Percentiles rank a stretch among this genome's conserved stretches.
phyloP scores from a whole-genome alignment of 2,329 filamentous ascomycete species.

The Endothia cerciana region DNA sequence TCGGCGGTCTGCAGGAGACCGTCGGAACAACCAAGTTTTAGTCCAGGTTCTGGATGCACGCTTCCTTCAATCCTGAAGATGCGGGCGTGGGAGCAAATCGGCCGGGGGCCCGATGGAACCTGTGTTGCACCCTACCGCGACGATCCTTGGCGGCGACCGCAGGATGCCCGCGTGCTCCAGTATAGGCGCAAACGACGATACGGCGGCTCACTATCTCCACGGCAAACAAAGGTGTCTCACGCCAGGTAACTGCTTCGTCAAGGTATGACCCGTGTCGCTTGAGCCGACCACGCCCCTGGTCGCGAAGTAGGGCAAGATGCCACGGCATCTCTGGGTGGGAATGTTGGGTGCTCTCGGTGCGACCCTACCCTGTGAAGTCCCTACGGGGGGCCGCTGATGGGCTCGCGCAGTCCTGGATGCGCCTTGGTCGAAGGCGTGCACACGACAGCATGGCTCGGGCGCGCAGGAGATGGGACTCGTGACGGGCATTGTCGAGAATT shows the following conservation, averaged over 20 bases:
- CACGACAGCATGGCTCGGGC: too few species aligned
- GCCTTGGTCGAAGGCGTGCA: too few species aligned
- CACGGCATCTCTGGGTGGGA: background rate
- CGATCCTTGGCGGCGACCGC: background rate
- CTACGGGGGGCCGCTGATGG: too few species aligned
- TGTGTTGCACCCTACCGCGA: background rate
- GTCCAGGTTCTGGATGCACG: background rate
- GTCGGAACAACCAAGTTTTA: background rate
- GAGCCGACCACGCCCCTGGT: background rate
- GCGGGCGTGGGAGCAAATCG: background rate
- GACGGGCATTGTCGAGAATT: background rate
- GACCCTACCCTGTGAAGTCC: background rate
- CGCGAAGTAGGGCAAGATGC: background rate
- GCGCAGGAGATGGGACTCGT: too few species aligned
- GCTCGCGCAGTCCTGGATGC: too few species aligned
- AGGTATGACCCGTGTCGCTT: background rate
- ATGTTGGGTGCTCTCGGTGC: background rate
- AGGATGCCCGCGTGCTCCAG: too few species aligned
- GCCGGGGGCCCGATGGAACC: background rate
- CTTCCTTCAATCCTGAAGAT: background rate
- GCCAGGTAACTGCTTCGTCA: background rate
- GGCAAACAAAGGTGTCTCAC: too few species aligned
- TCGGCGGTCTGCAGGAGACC: background rate
- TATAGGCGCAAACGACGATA: too few species aligned
- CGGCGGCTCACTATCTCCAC: background rate